phyloP scores from a whole-genome alignment of 768 basidiomycete species.

The Podaxis sp. region DNA sequence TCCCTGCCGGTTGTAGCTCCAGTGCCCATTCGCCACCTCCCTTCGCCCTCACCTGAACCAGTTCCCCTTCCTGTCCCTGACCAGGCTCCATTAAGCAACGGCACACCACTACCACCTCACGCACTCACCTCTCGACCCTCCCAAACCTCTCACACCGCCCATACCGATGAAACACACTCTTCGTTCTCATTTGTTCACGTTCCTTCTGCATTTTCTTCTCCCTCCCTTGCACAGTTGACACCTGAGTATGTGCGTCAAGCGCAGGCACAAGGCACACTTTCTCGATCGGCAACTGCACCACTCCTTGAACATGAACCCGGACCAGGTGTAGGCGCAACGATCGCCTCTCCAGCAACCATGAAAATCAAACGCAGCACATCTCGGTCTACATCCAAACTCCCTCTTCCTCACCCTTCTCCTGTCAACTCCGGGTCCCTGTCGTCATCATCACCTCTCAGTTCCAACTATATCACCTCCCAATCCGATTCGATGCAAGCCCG shows the following conservation, averaged over 20 bases:
- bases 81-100: neutral
- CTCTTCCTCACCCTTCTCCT: slow-evolving; percentile 1
- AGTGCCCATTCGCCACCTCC: neutral
- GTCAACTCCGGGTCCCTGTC: neutral
- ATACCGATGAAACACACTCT: slow-evolving; percentile 14
- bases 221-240: slow-evolving; percentile 1
- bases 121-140: slow-evolving; percentile 9
- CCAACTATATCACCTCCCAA: neutral
- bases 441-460: slow-evolving; percentile 3
- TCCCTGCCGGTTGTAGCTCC: neutral
- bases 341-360: slow-evolving; percentile 9
- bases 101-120: neutral
- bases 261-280: neutral
- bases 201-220: neutral
- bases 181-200: slow-evolving; percentile 14
- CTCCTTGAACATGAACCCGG: neutral
- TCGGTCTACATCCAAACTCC: neutral
- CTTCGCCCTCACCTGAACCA: neutral
- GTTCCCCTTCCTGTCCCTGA: neutral
- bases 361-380: slow-evolving; percentile 12
- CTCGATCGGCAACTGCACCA: neutral
- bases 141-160: slow-evolving; percentile 6
- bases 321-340: slow-evolving; percentile 9
- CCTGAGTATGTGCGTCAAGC: neutral
- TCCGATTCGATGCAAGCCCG: slow-evolving; percentile 2